Base-by-base conservation (phyloP, 768 basidiomycete genomes). In the Gymnopilus junonius region DNA sequence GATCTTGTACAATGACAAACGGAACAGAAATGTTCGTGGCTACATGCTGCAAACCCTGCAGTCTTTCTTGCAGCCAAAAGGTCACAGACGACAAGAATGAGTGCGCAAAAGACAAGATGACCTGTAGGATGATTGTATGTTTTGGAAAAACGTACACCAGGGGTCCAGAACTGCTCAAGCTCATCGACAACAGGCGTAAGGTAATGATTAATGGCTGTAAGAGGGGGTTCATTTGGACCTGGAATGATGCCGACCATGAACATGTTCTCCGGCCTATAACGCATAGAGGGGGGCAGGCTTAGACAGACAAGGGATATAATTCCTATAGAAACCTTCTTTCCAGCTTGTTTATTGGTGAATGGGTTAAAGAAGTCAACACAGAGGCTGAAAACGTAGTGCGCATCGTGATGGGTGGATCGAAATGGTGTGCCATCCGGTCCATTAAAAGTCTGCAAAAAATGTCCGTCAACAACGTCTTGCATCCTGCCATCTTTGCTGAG, bases 241-340 rank as follows among this genome's bases (percentile, higher is more conserved):
- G 80, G 79, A 21, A 82, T 77, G 58, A 83, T 64, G 0, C 75
- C 79, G 1, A 65, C 70, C 3, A 73, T 62, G 61, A 72, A 82
- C 67, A 83, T 74, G 61, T 83, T 81, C 63, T 81, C 75, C 0
- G 69, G 56, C 35, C 37, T 62, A 42, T 65, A 65, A 8, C 65
- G 56, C 8, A 46, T 42, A 1, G 54, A 32, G n/a, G 32, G 27
- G 12, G 65, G 65, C 17, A 65, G 54, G 31, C 59, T 65, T 8
- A 65, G 35, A 27, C 57, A 59, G 4, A 40, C 65, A 4, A 65
- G 34, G 1, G 57, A 55, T 12, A 60, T 55, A 0, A 60, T n/a
- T 4, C 60, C 51, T 3, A 61, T 39, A n/a, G 58, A 59, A 27
- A 39, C 46, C 10, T 59, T 34, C 21, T 50, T 39, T 31, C n/a